phyloP scores from a whole-genome alignment of 768 basidiomycete species.

The Artomyces pyxidatus region DNA sequence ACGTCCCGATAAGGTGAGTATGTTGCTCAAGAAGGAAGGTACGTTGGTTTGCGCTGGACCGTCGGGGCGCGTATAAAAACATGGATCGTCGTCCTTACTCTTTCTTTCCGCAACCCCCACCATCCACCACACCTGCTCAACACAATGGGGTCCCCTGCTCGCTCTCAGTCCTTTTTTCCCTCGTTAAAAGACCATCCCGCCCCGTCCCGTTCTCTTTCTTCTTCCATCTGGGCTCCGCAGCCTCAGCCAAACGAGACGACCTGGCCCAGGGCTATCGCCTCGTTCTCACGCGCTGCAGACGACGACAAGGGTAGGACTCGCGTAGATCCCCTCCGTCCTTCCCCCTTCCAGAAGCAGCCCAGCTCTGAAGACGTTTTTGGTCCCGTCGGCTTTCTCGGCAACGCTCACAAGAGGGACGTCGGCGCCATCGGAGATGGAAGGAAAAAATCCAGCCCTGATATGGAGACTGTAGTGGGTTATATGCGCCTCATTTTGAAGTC shows the following conservation, averaged over 20 bases:
- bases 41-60: neutral
- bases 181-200: conserved; percentile 10
- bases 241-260: conserved; percentile 57
- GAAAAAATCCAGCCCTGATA: conserved; percentile 50
- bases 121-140: neutral
- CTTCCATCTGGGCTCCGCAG: conserved; percentile 79
- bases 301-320: conserved; percentile 22
- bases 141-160: conserved; percentile 11
- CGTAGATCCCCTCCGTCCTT: conserved; percentile 20
- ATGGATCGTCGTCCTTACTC: conserved; percentile 4
- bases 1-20: neutral
- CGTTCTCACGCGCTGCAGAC: conserved; percentile 40
- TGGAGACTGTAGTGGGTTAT: conserved; percentile 44
- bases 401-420: conserved; percentile 38
- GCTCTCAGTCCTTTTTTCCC: conserved; percentile 12
- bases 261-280: conserved; percentile 62
- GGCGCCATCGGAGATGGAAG: conserved; percentile 79
- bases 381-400: conserved; percentile 31
- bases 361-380: conserved; percentile 64
- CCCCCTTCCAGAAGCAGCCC: conserved; percentile 23
- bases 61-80: conserved; percentile 11
- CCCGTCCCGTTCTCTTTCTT: conserved; percentile 13
- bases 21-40: conserved; percentile 1
- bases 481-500: conserved; percentile 16
- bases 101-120: conserved; percentile 9